Percentiles rank a stretch among this genome's conserved stretches.
Evolutionary conservation across 148 eudicot species (phyloP).

Genomic region (Fagopyrum homotropicum): DNA sequence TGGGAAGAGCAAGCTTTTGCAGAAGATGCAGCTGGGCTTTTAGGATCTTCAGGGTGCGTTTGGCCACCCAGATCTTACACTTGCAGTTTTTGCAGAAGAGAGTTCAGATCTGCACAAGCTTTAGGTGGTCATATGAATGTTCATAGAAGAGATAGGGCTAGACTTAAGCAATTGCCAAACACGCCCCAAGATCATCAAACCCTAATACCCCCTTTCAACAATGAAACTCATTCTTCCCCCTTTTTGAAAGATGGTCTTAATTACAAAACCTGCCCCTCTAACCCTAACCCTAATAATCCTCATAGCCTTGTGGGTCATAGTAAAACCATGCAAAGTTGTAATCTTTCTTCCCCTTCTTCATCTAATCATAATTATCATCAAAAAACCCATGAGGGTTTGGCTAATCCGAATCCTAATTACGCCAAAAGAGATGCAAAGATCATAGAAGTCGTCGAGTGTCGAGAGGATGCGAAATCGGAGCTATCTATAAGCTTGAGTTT

Average conservation of each 20-base stretch:
- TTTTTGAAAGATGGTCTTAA: not conserved
- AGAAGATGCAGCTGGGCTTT: not conserved
- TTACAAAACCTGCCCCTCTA: constrained; percentile 6
- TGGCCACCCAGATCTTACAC: constrained; percentile 71
- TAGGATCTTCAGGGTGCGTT: constrained; percentile 15
- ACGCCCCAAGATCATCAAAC: constrained; percentile 6
- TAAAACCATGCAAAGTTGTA: not conserved
- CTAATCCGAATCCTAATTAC: not conserved
- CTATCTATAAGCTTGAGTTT: constrained; percentile 29
- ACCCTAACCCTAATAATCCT: constrained; percentile 8
- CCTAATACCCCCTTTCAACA: not conserved
- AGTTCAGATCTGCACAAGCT: constrained; percentile 69
- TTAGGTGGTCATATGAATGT: constrained; percentile 84
- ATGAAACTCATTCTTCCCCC: not conserved
- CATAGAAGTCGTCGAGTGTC: not conserved
- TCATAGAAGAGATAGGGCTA: constrained; percentile 65
- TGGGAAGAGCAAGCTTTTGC: constrained; percentile 10
- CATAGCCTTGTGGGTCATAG: not conserved
- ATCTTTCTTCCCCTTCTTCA: not conserved
- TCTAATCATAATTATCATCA: not conserved
- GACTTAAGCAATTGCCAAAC: constrained; percentile 36
- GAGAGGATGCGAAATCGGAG: constrained; percentile 8
- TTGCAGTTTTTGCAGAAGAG: constrained; percentile 59
- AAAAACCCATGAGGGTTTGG: too few relatives aligned
- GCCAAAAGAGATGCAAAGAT: not conserved